Conservation (phyloP, 2,329 filamentous ascomycete species). For the Rasamsonia emersonii region DNA sequence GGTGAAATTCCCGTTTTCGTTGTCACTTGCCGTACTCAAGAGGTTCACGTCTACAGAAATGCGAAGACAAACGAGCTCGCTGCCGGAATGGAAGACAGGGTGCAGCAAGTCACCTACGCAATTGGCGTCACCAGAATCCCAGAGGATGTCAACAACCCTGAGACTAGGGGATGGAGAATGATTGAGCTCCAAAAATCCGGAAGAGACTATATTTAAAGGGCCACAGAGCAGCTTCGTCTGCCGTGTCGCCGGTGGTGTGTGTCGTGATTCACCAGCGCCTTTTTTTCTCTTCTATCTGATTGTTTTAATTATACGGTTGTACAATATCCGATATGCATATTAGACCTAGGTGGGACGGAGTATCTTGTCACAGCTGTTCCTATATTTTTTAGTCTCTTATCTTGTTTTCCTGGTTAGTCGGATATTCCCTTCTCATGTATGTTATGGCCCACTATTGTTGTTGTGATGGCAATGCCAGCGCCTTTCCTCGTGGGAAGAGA, state of each 20-base stretch:
- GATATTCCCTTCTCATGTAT: constrained; percentile 9
- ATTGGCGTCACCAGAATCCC: constrained; percentile 90
- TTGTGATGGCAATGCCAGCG: constrained; percentile 7
- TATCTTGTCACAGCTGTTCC: constrained; percentile 21
- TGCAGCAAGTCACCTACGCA: constrained; percentile 95
- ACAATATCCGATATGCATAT: constrained; percentile 31
- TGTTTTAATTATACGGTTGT: constrained; percentile 26
- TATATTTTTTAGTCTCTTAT: constrained; percentile 12
- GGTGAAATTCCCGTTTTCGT: constrained; percentile 76
- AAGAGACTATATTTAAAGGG: constrained; percentile 71
- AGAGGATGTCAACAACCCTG: constrained; percentile 93
- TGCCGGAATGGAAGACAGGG: constrained; percentile 97
- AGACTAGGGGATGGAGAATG: constrained; percentile 92
- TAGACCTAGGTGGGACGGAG: constrained; percentile 28
- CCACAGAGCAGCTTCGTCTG: too few species aligned
- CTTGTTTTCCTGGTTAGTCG: constrained; percentile 12
- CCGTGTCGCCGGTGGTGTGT: too few species aligned
- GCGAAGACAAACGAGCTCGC: constrained; percentile 82
- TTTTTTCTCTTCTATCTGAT: constrained; percentile 12
- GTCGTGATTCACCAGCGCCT: constrained; percentile 2
- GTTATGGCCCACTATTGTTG: constrained; percentile 5
- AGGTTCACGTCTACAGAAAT: constrained; percentile 94
- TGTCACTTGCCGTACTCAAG: constrained; percentile 90
- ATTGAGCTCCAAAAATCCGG: constrained; percentile 99
- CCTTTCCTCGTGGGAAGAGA: too few species aligned